phyloP scores from a whole-genome alignment of 208 protist species.

The Trypanosoma vivax region DNA sequence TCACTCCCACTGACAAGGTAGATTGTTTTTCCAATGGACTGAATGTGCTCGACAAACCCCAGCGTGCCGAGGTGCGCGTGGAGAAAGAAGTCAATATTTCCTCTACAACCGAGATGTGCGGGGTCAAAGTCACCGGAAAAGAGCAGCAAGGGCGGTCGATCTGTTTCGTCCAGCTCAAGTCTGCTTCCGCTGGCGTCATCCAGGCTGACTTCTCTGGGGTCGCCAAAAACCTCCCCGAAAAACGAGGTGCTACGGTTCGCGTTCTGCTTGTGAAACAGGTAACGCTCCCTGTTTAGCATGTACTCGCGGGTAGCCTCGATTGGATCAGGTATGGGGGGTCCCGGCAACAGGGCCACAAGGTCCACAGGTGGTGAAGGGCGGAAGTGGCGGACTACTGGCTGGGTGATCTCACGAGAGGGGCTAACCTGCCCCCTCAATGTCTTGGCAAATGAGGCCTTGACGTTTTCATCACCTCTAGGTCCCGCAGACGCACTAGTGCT shows the following conservation, averaged over 20 bases:
- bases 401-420: no score
- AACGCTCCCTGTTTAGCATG: conserved; percentile 19
- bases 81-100: conserved; percentile 13
- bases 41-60: conserved; percentile 42
- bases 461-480: no score
- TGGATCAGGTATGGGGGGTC: conserved; percentile 35
- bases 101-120: neutral
- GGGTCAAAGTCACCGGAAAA: conserved; percentile 19
- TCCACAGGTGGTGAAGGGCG: conserved; percentile 25
- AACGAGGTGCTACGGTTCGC: neutral
- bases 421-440: no score
- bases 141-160: conserved; percentile 16
- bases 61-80: conserved; percentile 19
- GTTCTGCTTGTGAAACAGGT: conserved; percentile 17
- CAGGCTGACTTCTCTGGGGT: neutral
- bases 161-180: neutral
- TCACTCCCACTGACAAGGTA: conserved; percentile 65
- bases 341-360: conserved; percentile 55
- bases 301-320: conserved; percentile 13
- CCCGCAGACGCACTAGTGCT: no score
- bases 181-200: conserved; percentile 1
- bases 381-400: no score
- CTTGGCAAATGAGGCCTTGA: no score
- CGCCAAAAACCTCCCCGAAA: neutral
- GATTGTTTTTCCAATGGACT: conserved; percentile 21